Conservation (phyloP, 441 rosid species). For the Hura crepitans region DNA sequence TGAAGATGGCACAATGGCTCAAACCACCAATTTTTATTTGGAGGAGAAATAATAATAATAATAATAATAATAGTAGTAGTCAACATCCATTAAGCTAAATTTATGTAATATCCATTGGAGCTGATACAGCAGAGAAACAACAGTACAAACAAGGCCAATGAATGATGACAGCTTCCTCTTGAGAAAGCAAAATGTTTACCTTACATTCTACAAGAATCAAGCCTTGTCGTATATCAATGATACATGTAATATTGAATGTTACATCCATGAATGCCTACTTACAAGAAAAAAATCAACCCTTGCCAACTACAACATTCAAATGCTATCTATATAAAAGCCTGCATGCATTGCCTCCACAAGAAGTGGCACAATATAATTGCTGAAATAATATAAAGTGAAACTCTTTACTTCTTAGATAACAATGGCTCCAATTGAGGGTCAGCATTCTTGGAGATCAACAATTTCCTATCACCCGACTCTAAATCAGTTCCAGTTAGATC, state of each 20-base stretch:
- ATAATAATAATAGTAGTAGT: too few relatives aligned
- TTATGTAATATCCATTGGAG: background rate
- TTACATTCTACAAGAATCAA: background rate
- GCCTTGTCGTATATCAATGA: slow-evolving; percentile 1
- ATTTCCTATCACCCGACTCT: slow-evolving; percentile 45
- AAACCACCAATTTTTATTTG: too few relatives aligned
- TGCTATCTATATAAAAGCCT: background rate
- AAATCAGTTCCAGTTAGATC: slow-evolving; percentile 40
- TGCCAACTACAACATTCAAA: background rate
- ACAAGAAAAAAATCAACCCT: slow-evolving; percentile 19
- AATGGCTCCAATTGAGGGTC: slow-evolving; percentile 58
- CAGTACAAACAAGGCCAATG: background rate
- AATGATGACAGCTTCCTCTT: background rate
- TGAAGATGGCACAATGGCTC: too few relatives aligned
- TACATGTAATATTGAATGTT: background rate
- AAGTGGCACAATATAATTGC: slow-evolving; percentile 15
- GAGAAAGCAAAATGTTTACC: background rate
- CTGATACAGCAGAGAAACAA: background rate
- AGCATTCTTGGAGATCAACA: slow-evolving; percentile 7
- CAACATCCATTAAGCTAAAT: too few relatives aligned
- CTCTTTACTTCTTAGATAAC: slow-evolving; percentile 39
- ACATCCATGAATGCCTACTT: slow-evolving; percentile 11
- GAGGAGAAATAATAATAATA: too few relatives aligned
- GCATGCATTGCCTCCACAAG: slow-evolving; percentile 12
- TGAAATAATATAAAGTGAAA: slow-evolving; percentile 9